Conservation (phyloP, 192 early-diverging fungal species). For the Gaertneriomyces sp. region DNA sequence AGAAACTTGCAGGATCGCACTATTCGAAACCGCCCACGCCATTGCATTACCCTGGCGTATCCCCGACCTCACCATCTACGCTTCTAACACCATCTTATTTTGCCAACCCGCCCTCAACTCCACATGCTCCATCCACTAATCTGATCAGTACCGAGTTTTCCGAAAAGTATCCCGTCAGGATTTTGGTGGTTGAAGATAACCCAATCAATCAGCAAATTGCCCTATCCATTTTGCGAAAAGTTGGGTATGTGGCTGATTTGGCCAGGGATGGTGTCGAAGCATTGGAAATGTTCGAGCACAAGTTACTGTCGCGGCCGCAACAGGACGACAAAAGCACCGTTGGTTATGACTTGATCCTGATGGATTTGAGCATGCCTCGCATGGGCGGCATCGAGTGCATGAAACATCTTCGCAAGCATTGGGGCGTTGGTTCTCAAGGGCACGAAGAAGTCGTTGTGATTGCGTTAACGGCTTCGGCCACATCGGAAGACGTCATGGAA, state of each 20-base stretch:
- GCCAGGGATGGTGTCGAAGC: conserved; percentile 20
- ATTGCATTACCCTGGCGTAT: too few relatives aligned
- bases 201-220: conserved; percentile 31
- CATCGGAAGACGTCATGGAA: conserved; percentile 12
- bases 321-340: neutral
- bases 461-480: conserved; percentile 23
- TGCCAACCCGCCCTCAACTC: neutral
- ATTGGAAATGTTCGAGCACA: conserved; percentile 11
- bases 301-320: neutral
- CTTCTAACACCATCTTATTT: too few relatives aligned
- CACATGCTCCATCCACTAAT: neutral
- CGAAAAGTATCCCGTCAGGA: conserved; percentile 15
- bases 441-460: conserved; percentile 16
- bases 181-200: conserved; percentile 29
- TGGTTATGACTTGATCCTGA: neutral
- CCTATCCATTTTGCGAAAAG: conserved; percentile 16
- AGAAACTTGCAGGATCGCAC: too few relatives aligned
- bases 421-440: neutral
- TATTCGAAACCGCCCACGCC: too few relatives aligned
- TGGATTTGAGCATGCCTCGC: conserved; percentile 27
- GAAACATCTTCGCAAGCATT: conserved; percentile 1
- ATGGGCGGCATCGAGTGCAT: conserved; percentile 24
- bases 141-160: neutral
- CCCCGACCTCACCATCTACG: too few relatives aligned
- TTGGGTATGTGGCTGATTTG: conserved; percentile 27